phyloP scores from a whole-genome alignment of 495 filamentous ascomycete genomes.

The Penicillium soppii region DNA sequence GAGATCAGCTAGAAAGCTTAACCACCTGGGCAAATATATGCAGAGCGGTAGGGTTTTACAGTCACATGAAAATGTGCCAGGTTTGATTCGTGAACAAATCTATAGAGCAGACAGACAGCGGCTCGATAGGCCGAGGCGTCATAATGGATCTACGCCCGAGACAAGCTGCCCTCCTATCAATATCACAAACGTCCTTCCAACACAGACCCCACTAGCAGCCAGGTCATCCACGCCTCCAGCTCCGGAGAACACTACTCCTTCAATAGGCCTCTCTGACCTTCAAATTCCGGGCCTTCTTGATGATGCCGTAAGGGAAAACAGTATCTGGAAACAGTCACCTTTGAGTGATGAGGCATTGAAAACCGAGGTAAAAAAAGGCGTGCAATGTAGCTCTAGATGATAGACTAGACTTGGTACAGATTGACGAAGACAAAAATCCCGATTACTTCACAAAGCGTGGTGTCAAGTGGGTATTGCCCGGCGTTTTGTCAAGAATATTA shows the following conservation, averaged over 20 bases:
- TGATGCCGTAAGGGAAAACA: conserved; percentile 20
- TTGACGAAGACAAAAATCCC: conserved; percentile 23
- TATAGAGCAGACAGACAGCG: too few relatives aligned
- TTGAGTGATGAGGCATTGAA: conserved; percentile 16
- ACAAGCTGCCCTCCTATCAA: conserved; percentile 29
- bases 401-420: conserved; percentile 26
- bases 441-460: conserved; percentile 18
- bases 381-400: conserved; percentile 16
- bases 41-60: too few relatives aligned
- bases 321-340: conserved; percentile 20
- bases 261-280: not conserved
- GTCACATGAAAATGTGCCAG: too few relatives aligned
- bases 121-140: too few relatives aligned
- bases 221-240: too few relatives aligned
- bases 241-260: too few relatives aligned
- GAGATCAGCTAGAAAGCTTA: too few relatives aligned
- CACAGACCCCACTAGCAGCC: conserved; percentile 4
- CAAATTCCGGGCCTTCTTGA: conserved; percentile 12
- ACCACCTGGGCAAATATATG: too few relatives aligned
- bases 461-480: conserved; percentile 15
- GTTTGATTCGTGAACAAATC: too few relatives aligned
- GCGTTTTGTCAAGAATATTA: conserved; percentile 20
- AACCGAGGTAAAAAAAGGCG: conserved; percentile 13
- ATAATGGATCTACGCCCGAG: too few relatives aligned
- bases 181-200: conserved; percentile 21